Conservation (phyloP, 192 early-diverging fungal species). For the Podila verticillata region DNA sequence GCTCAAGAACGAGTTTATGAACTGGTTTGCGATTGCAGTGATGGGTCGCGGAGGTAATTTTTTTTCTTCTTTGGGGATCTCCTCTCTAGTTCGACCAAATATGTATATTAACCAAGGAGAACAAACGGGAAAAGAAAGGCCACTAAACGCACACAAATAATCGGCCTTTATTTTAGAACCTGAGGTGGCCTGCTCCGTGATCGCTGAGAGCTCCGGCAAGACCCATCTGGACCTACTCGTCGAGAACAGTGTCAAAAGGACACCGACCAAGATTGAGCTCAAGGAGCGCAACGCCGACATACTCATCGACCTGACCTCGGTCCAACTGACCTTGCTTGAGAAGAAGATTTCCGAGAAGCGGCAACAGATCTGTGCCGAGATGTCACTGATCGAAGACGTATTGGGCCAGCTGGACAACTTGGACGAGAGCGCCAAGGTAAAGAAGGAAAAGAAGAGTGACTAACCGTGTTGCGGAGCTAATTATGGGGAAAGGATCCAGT, state of each 20-base stretch:
- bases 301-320: conserved; percentile 1
- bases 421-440: conserved; percentile 22
- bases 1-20: conserved; percentile 37
- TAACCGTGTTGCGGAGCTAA: too few relatives aligned
- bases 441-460: too few relatives aligned
- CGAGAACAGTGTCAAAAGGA: too few relatives aligned
- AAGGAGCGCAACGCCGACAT: background rate
- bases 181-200: too few relatives aligned
- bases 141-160: background rate
- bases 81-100: too few relatives aligned
- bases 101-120: too few relatives aligned
- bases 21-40: conserved; percentile 24
- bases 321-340: background rate
- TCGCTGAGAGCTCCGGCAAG: too few relatives aligned
- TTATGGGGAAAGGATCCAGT: too few relatives aligned
- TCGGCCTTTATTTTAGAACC: too few relatives aligned
- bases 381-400: conserved; percentile 8
- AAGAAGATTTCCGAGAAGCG: background rate
- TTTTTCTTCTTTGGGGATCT: background rate
- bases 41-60: conserved; percentile 28
- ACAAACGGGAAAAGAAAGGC: background rate
- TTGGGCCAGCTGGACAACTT: conserved; percentile 18
- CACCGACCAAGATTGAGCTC: too few relatives aligned
- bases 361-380: conserved; percentile 1
- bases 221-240: too few relatives aligned